A percentile compares a stretch with the other conserved stretches of the same genome.
phyloP scores from a whole-genome alignment of 352 stramenopile species.

The Pythium volutum region DNA sequence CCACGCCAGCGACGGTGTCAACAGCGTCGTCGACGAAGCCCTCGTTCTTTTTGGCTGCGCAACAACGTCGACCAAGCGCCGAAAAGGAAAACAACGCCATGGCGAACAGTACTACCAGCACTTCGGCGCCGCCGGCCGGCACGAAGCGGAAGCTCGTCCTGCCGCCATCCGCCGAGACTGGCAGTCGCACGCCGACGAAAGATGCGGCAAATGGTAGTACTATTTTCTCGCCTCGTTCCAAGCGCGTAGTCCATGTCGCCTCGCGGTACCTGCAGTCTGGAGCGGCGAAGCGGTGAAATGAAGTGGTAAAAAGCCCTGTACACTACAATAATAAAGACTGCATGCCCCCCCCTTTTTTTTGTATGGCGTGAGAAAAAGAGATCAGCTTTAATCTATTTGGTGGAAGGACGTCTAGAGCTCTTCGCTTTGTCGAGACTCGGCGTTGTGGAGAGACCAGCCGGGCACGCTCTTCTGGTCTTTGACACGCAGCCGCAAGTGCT shows the following conservation, averaged over 20 bases:
- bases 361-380: too few species aligned
- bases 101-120: neutral
- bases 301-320: too few species aligned
- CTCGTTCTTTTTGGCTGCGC: neutral
- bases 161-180: neutral
- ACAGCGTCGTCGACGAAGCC: neutral
- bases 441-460: slow-evolving; percentile 64
- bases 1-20: neutral
- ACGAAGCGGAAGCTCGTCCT: slow-evolving; percentile 30
- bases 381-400: slow-evolving; percentile 1
- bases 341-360: too few species aligned
- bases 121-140: neutral
- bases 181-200: slow-evolving; percentile 6
- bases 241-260: slow-evolving; percentile 25
- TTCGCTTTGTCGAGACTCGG: slow-evolving; percentile 3
- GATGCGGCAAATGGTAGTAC: slow-evolving; percentile 5
- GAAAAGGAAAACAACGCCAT: slow-evolving; percentile 11
- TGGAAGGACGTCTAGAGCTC: slow-evolving; percentile 12
- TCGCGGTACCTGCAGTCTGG: slow-evolving; percentile 26
- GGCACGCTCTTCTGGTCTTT: slow-evolving; percentile 81
- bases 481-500: slow-evolving; percentile 68
- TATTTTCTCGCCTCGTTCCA: slow-evolving; percentile 18
- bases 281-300: slow-evolving; percentile 9
- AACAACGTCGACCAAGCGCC: neutral
- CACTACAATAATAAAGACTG: neutral